These are phyloP conservation scores for Dactylellina parvicollis DNA, from an alignment of 2,329 filamentous ascomycete genomes.

Conservation along the genomic window DNA sequence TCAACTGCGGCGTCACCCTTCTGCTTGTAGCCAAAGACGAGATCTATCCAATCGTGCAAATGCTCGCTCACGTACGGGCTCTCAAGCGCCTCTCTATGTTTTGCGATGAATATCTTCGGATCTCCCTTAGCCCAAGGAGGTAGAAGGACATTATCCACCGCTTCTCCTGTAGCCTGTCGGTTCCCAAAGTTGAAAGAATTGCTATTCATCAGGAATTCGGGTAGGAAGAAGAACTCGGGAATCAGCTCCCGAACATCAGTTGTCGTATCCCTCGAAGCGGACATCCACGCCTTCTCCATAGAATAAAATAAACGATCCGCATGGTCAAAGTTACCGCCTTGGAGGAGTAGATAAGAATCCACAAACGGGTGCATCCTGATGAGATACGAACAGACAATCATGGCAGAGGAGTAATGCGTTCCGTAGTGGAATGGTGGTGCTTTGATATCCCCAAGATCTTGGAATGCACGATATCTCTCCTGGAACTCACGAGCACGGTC, in stretches of 20 bases:
- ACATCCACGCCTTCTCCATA: slow-evolving; percentile 88
- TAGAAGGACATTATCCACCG: slow-evolving; percentile 86
- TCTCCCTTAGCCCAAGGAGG: slow-evolving; percentile 97
- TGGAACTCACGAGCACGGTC: slow-evolving; percentile 80
- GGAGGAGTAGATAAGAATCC: slow-evolving; percentile 90
- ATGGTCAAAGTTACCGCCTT: slow-evolving; percentile 96
- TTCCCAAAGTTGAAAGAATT: slow-evolving; percentile 94
- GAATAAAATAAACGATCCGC: slow-evolving; percentile 96
- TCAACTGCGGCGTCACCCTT: slow-evolving; percentile 91
- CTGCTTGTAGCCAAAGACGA: slow-evolving; percentile 94
- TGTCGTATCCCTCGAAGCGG: slow-evolving; percentile 87
- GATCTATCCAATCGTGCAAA: slow-evolving; percentile 92
- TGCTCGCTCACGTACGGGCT: slow-evolving; percentile 90
- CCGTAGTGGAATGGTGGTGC: slow-evolving; percentile 92
- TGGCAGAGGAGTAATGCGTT: slow-evolving; percentile 97
- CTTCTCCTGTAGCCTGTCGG: slow-evolving; percentile 79
- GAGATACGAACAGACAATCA: slow-evolving; percentile 97
- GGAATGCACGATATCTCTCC: slow-evolving; percentile 85
- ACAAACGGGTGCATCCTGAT: slow-evolving; percentile 96
- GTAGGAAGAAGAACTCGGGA: slow-evolving; percentile 96
- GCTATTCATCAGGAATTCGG: slow-evolving; percentile 91
- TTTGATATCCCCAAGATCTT: slow-evolving; percentile 82
- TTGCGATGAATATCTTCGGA: slow-evolving; percentile 92
- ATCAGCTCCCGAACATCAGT: slow-evolving; percentile 94
- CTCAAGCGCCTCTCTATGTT: slow-evolving; percentile 94